Evolutionary conservation across 2,329 filamentous ascomycete genomes (phyloP).

Genomic region (Penicillium sclerotigenum): DNA sequence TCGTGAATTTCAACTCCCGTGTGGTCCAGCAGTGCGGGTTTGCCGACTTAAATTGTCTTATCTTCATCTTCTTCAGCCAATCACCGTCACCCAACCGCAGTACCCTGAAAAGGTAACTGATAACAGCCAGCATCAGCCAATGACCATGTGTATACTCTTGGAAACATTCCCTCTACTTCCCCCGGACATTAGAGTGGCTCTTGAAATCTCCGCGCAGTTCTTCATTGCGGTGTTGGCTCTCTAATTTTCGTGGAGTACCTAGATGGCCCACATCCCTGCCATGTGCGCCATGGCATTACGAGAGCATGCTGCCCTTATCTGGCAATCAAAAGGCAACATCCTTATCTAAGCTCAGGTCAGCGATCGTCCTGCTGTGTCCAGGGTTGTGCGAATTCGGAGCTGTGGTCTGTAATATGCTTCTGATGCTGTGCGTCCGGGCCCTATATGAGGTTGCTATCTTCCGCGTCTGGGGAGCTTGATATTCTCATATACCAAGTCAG

Average conservation of each 20-base stretch:
- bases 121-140: slow-evolving; percentile 4
- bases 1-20: too few species aligned
- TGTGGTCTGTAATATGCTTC: not conserved
- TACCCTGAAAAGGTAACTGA: not conserved
- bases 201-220: not conserved
- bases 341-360: slow-evolving; percentile 22
- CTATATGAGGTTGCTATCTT: slow-evolving; percentile 1
- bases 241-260: not conserved
- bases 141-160: not conserved
- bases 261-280: not conserved
- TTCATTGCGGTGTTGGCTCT: not conserved
- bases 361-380: not conserved
- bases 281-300: slow-evolving; percentile 13
- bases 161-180: not conserved
- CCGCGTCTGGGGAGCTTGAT: not conserved
- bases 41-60: slow-evolving; percentile 3
- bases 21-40: not conserved
- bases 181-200: not conserved
- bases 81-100: not conserved
- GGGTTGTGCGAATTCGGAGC: slow-evolving; percentile 24
- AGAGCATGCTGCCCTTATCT: slow-evolving; percentile 21
- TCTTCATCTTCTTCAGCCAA: slow-evolving; percentile 5
- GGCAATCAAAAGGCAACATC: not conserved
- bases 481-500: not conserved
- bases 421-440: not conserved